Conservation (phyloP, 805 yeast genomes). For the Blastobotrys peoriensis region DNA sequence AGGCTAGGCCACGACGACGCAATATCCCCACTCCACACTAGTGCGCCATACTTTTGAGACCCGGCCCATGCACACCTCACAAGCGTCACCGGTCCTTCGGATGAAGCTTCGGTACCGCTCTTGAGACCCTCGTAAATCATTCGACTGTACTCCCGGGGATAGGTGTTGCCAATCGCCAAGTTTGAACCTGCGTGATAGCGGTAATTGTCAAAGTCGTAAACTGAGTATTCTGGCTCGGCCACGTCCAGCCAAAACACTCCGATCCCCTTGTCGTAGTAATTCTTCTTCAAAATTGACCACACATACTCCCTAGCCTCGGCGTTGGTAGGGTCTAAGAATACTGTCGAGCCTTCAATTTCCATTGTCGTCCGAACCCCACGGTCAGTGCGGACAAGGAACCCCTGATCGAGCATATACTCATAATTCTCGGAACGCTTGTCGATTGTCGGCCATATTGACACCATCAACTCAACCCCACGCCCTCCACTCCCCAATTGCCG, state of each 20-base stretch:
- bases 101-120: too few species aligned
- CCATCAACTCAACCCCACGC: constrained; percentile 19
- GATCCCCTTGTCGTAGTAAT: constrained; percentile 16
- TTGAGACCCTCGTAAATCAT: constrained; percentile 18
- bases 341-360: constrained; percentile 16
- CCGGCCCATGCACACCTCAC: constrained; percentile 20
- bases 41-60: constrained; percentile 19
- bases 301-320: constrained; percentile 17
- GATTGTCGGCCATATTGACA: constrained; percentile 20
- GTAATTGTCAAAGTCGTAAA: constrained; percentile 18
- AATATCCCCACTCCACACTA: constrained; percentile 20
- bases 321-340: constrained; percentile 16
- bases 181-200: constrained; percentile 16
- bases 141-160: constrained; percentile 16
- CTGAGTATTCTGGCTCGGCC: constrained; percentile 20
- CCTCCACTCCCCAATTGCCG: constrained; percentile 7
- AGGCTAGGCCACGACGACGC: constrained; percentile 18
- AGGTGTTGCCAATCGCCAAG: constrained; percentile 15
- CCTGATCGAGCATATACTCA: constrained; percentile 17
- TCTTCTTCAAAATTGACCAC: constrained; percentile 14
- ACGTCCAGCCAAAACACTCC: constrained; percentile 19
- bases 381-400: constrained; percentile 16
- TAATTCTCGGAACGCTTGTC: constrained; percentile 16
- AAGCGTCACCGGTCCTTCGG: background rate
- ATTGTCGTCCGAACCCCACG: constrained; percentile 15